These are phyloP conservation scores for Leishmania tarentolae DNA, from an alignment of 208 protist genomes.

Conservation along the genomic window DNA sequence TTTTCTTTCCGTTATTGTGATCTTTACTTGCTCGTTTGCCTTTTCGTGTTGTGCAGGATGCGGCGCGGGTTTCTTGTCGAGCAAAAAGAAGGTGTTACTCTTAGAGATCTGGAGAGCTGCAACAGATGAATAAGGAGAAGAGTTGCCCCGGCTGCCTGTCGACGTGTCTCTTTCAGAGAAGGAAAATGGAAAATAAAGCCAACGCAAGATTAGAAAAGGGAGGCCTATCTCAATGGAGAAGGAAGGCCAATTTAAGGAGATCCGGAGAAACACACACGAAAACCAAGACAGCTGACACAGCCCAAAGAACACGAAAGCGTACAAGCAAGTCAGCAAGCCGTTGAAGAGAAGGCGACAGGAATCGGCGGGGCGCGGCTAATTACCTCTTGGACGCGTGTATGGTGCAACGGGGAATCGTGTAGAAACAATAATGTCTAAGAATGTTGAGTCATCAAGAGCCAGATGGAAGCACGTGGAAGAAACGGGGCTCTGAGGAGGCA, in stretches of 20 bases:
- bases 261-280: not conserved
- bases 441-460: not conserved
- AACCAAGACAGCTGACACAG: not conserved
- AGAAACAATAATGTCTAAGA: not conserved
- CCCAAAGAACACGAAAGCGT: conserved; percentile 2
- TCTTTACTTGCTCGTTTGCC: not conserved
- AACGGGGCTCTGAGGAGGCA: not conserved
- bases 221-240: not conserved
- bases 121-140: conserved; percentile 1
- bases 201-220: not conserved
- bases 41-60: not conserved
- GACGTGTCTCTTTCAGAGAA: not conserved
- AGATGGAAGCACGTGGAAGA: not conserved
- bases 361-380: not conserved
- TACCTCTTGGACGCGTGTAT: not conserved
- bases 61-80: not conserved
- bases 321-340: not conserved
- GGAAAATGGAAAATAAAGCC: not conserved
- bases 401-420: not conserved
- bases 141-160: not conserved
- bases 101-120: not conserved
- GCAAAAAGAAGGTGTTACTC: not conserved
- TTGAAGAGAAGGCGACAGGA: not conserved
- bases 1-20: not conserved
- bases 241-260: not conserved